Percentiles rank a stretch among this genome's conserved stretches.
Conservation (phyloP, 805 yeast genomes). For the Starmera caribaea region DNA sequence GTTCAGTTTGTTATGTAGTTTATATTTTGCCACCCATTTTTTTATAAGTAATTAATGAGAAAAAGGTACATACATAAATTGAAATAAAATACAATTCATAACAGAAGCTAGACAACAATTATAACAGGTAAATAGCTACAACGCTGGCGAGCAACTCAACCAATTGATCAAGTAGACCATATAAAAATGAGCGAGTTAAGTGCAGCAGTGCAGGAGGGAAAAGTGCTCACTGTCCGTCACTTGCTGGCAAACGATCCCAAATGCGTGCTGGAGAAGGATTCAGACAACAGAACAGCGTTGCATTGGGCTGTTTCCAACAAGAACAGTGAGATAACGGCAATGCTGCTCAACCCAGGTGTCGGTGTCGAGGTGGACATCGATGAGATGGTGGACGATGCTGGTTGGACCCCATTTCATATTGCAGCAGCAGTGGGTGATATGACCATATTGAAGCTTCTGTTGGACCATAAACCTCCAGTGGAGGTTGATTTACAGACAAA, state of each 20-base stretch:
- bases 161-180: neutral
- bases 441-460: constrained; percentile 40
- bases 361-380: constrained; percentile 49
- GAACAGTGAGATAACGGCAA: constrained; percentile 39
- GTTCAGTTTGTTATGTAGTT: neutral
- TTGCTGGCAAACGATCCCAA: constrained; percentile 37
- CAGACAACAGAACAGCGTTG: constrained; percentile 69
- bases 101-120: no score
- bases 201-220: constrained; percentile 59
- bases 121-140: no score
- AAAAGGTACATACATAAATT: no score
- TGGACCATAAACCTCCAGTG: constrained; percentile 40
- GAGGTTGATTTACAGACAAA: constrained; percentile 52
- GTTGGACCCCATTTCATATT: constrained; percentile 86
- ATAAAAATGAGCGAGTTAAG: constrained; percentile 26
- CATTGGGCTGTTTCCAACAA: constrained; percentile 83
- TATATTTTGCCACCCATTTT: no score
- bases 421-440: constrained; percentile 67
- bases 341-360: constrained; percentile 29
- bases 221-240: constrained; percentile 39
- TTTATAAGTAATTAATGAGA: no score
- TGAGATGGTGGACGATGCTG: constrained; percentile 59
- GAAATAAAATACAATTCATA: no score
- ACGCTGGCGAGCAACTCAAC: neutral
- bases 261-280: constrained; percentile 40